Conservation (phyloP, 495 filamentous ascomycete genomes). For the Talaromyces thailandensis region DNA sequence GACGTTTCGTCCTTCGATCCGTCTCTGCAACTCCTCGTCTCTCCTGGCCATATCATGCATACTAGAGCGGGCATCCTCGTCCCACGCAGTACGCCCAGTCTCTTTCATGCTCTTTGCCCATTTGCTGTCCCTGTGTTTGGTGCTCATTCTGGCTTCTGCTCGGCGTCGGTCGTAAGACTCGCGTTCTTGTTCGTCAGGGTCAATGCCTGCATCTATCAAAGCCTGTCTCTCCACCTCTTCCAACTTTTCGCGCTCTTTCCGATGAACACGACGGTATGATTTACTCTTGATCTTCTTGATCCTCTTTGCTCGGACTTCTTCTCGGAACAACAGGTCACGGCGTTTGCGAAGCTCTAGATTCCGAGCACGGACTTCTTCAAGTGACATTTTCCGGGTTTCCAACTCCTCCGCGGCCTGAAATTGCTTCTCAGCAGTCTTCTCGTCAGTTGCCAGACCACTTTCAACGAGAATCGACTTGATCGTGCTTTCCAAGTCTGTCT, state of each 20-base stretch:
- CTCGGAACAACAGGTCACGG: constrained; percentile 82
- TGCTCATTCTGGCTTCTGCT: constrained; percentile 82
- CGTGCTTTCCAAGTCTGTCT: constrained; percentile 72
- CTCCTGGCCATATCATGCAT: constrained; percentile 74
- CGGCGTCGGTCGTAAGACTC: constrained; percentile 70
- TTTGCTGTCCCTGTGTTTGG: constrained; percentile 81
- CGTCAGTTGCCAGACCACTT: constrained; percentile 59
- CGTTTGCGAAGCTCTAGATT: constrained; percentile 67
- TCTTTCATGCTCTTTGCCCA: constrained; percentile 89
- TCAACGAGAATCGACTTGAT: constrained; percentile 84
- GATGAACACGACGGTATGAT: constrained; percentile 81
- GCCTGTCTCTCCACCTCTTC: constrained; percentile 64
- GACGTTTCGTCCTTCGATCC: constrained; percentile 71
- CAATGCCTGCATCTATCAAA: constrained; percentile 58
- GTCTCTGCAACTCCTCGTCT: constrained; percentile 75
- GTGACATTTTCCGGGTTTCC: constrained; percentile 52
- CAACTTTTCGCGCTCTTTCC: constrained; percentile 69
- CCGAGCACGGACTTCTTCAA: constrained; percentile 65
- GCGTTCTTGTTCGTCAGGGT: constrained; percentile 64
- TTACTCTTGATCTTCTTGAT: constrained; percentile 99
- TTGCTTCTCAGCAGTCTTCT: constrained; percentile 53
- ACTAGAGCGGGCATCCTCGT: constrained; percentile 68
- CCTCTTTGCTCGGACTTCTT: constrained; percentile 78
- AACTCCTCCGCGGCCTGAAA: constrained; percentile 64
- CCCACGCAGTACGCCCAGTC: constrained; percentile 69